Evolutionary conservation across 2,329 filamentous ascomycete species (phyloP), one percentile per base, ranked within the genome.

Genomic region (Aspergillus brunneoviolaceus): DNA sequence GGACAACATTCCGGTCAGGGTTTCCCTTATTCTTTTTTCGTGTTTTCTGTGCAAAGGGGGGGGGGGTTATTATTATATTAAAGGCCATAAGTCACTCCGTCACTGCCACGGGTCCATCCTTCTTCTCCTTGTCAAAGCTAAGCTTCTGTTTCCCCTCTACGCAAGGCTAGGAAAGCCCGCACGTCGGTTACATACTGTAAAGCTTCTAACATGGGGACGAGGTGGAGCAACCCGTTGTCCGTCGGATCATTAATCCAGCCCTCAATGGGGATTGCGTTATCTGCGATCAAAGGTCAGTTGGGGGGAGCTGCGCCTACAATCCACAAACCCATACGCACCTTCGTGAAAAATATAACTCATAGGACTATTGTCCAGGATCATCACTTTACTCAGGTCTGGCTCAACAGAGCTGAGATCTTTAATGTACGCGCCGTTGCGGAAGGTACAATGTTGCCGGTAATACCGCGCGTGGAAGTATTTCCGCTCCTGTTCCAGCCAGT

Each of bases 161-260:
- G 87, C 68, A 99, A 81, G 59, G 92, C 93, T 71, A 99, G 82
- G 64, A 98, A 82, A 52, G 95, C 93, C 70, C 95, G 86, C 61
- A 99, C 94, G 77, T 99, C 95, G 55, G 94, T 96, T 67, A 95
- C 93, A 78, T 98, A 96, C 80, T 98, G 95, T 71, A 99, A 80
- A 19, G 92, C 95, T 79, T 99, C 95, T 49, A 99, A 83, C 70
- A 98, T 82, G 33, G 95, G 95, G 60, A 99, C 88, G 61, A 99
- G 83, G 76, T 98, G 92, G 76, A 98, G 84, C 66, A 99, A 82
- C 73, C 97, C 94, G 74, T 93, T 95, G 78, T 99, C 95, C 27
- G 95, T 98, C 23, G 95, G 95, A 79, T 99, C 95, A 76, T 89
- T 96, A 79, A 99, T 98, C 95, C 95, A 99, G 72, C 95, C 95